Evolutionary conservation across 805 yeast species (phyloP).

Genomic region (Scheffersomyces amazonensis): DNA sequence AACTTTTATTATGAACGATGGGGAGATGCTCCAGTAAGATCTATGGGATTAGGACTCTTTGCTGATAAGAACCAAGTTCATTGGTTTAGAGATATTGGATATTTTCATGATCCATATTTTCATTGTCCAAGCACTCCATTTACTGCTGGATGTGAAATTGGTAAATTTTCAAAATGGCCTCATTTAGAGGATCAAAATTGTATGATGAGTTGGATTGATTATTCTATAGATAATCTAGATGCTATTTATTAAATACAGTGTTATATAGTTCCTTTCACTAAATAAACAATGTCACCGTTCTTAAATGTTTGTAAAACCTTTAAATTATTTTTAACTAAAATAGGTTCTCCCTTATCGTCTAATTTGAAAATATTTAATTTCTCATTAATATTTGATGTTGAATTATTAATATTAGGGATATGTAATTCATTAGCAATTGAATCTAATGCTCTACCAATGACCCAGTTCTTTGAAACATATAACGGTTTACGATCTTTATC

Average conservation of each 20-base stretch:
- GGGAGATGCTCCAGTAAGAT: constrained; percentile 94
- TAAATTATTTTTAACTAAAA: constrained; percentile 24
- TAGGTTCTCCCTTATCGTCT: constrained; percentile 25
- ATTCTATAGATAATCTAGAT: constrained; percentile 19
- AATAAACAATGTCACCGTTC: constrained; percentile 50
- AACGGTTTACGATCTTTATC: constrained; percentile 30
- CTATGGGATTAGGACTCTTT: constrained; percentile 69
- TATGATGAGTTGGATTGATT: constrained; percentile 64
- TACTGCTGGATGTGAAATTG: constrained; percentile 51
- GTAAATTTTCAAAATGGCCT: constrained; percentile 45
- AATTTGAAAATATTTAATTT: constrained; percentile 47
- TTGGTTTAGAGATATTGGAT: constrained; percentile 87
- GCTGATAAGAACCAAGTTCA: constrained; percentile 68
- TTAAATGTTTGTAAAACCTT: constrained; percentile 39
- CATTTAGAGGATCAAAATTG: constrained; percentile 69
- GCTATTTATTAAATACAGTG: constrained; percentile 9
- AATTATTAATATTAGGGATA: constrained; percentile 50
- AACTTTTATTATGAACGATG: constrained; percentile 89
- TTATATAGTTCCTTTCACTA: constrained; percentile 46
- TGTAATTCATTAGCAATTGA: constrained; percentile 45
- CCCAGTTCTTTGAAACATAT: constrained; percentile 55
- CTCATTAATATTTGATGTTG: constrained; percentile 36
- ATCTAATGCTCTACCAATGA: constrained; percentile 58
- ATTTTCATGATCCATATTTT: constrained; percentile 68
- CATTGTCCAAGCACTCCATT: constrained; percentile 63